A percentile compares a stretch with the other conserved stretches of the same genome.
Evolutionary conservation across 1,284 basidiomycete genomes (phyloP).

Genomic region (Termitomyces sp.): DNA sequence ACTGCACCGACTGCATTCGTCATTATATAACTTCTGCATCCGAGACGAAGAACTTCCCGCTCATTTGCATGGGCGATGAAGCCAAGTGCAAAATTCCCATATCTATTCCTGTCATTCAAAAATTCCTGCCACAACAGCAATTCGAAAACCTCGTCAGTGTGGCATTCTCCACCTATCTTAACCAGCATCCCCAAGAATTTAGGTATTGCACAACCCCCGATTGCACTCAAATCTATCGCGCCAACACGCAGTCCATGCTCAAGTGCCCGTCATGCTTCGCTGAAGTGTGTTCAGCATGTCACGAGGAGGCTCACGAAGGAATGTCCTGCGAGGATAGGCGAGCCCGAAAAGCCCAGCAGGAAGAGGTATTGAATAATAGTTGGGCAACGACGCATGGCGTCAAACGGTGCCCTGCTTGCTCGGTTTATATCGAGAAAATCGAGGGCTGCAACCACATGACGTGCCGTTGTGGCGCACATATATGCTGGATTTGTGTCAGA

Average conservation of each 20-base stretch:
- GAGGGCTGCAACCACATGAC: constrained; percentile 55
- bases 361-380: constrained; percentile 39
- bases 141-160: constrained; percentile 42
- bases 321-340: constrained; percentile 43
- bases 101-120: constrained; percentile 44
- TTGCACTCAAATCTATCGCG: constrained; percentile 50
- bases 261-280: constrained; percentile 43
- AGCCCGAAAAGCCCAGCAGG: constrained; percentile 31
- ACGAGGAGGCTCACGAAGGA: constrained; percentile 46
- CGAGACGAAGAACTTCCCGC: constrained; percentile 41
- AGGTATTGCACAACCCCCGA: constrained; percentile 54
- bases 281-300: constrained; percentile 44
- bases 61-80: constrained; percentile 49
- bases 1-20: constrained; percentile 46
- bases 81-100: constrained; percentile 41
- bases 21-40: constrained; percentile 44
- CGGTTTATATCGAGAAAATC: constrained; percentile 41
- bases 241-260: constrained; percentile 20
- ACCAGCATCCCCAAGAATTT: constrained; percentile 40
- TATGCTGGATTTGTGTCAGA: constrained; percentile 50
- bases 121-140: constrained; percentile 36
- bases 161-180: constrained; percentile 40
- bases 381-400: constrained; percentile 33
- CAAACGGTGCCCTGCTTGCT: constrained; percentile 40
- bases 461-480: constrained; percentile 48